Percentiles rank a stretch among this genome's conserved stretches.
Evolutionary conservation across 2,329 filamentous ascomycete genomes (phyloP).

Genomic region (Diaporthe humulicola): DNA sequence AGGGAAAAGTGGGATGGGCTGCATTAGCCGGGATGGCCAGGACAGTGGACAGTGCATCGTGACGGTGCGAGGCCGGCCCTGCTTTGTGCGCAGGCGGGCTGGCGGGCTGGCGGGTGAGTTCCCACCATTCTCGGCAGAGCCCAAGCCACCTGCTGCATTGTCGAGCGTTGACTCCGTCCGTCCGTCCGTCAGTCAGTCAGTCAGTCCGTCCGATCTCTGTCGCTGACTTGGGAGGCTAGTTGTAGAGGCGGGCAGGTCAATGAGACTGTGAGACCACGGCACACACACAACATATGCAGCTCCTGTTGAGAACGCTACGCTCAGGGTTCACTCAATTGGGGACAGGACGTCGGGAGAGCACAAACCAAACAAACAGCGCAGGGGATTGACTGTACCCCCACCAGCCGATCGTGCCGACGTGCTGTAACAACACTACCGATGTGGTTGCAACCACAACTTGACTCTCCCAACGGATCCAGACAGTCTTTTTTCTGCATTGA

Average conservation of each 20-base stretch:
- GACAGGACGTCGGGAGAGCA: not conserved
- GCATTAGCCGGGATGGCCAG: conserved; percentile 19
- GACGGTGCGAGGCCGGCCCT: conserved; percentile 23
- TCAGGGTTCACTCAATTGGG: not conserved
- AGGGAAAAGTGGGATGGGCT: conserved; percentile 26
- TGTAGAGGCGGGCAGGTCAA: too few relatives aligned
- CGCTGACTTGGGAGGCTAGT: too few relatives aligned
- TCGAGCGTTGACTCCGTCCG: conserved; percentile 8
- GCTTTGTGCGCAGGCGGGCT: conserved; percentile 9
- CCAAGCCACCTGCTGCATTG: conserved; percentile 1
- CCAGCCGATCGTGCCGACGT: conserved; percentile 21
- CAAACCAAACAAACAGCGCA: not conserved
- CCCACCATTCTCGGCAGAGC: conserved; percentile 19
- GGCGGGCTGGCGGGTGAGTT: conserved; percentile 11
- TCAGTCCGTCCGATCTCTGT: not conserved
- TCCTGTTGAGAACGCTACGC: conserved; percentile 8
- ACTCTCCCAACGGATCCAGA: conserved; percentile 14
- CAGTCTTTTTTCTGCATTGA: not conserved
- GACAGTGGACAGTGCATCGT: conserved; percentile 24
- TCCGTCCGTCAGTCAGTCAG: not conserved
- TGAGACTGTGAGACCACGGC: not conserved
- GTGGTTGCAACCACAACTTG: conserved; percentile 19
- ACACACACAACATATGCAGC: not conserved
- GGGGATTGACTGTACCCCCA: not conserved
- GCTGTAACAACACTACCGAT: conserved; percentile 16